These are phyloP conservation scores for Rheum nobile DNA, from an alignment of 148 eudicot species.

Conservation along the genomic window DNA sequence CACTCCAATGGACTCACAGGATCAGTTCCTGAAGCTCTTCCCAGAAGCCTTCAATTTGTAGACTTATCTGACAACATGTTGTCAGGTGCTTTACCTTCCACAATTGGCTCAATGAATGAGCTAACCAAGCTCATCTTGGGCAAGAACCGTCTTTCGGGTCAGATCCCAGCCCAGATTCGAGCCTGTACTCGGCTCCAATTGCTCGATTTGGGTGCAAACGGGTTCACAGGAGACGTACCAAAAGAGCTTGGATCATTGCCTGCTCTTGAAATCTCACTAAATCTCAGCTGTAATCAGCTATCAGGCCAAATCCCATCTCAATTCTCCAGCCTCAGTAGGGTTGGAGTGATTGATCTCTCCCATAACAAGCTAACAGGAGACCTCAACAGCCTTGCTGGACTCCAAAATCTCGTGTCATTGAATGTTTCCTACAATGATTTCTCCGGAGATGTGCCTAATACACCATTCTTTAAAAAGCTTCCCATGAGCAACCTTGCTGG, in stretches of 20 bases:
- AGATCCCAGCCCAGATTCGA: constrained; percentile 62
- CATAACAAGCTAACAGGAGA: constrained; percentile 67
- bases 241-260: constrained; percentile 80
- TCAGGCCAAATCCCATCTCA: constrained; percentile 64
- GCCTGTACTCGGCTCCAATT: constrained; percentile 71
- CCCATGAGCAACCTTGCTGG: constrained; percentile 59
- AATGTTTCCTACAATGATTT: constrained; percentile 78
- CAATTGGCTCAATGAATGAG: constrained; percentile 53
- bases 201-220: constrained; percentile 68
- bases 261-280: constrained; percentile 73
- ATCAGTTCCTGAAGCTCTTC: constrained; percentile 46
- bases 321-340: constrained; percentile 51
- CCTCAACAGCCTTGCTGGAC: constrained; percentile 39
- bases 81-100: constrained; percentile 38
- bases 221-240: constrained; percentile 67
- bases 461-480: constrained; percentile 76
- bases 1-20: constrained; percentile 70
- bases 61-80: constrained; percentile 78
- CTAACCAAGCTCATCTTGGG: constrained; percentile 70
- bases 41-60: constrained; percentile 64
- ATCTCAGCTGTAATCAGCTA: constrained; percentile 67
- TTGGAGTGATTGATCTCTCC: constrained; percentile 77
- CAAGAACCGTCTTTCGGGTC: constrained; percentile 61
- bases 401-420: constrained; percentile 78
- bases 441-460: constrained; percentile 70